Evolutionary conservation across 371 early-diverging fungal species (phyloP), one percentile per base, ranked within the genome.

Genomic region (Mucor lusitanicus): DNA sequence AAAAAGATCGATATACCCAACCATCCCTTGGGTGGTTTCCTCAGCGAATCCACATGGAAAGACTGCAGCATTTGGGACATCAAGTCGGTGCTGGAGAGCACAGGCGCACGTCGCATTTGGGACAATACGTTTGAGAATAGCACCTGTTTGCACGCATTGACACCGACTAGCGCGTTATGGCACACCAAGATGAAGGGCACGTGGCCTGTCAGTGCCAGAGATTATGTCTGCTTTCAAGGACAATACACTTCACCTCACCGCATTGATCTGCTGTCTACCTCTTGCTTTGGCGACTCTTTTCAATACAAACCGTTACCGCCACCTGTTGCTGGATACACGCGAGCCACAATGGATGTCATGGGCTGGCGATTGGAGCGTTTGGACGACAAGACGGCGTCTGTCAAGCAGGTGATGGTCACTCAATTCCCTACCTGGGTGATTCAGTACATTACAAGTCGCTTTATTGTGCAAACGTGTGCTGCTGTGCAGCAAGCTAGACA

Each of bases 1-100:
- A 77, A 75, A 6, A 76, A 79, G 13, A 57, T 82, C 15, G 83
- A 83, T n/a, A 70, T 77, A 3, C 76, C 85, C 9, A 79, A 77
- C n/a, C 84, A 85, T 62, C 80, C 79, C 2, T 73, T 79, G 0
- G 86, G 83, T 0, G 86, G 79, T 21, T 77, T 82, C 56, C 64
- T 82, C 33, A 79, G 79, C 42, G 85, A 85, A 55, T 76, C 86
- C 11, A 55, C 73, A 2, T 88, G 85, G 78, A 75, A 81, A 21
- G 72, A 79, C 19, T 88, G 82, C 39, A 80, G 82, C 59, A 75
- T 88, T 19, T 88, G 86, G 86, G 88, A 88, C 63, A 75, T 85
- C 37, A 86, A 85, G 55, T 81, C 86, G 0, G 82, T 80, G 0
- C 54, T 88, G 17, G 84, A 80, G 50, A 84, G 78, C 27, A 46